Evolutionary conservation across 2,329 filamentous ascomycete genomes (phyloP), one percentile per base, ranked within the genome.

Genomic region (Mycosphaerella sp.): DNA sequence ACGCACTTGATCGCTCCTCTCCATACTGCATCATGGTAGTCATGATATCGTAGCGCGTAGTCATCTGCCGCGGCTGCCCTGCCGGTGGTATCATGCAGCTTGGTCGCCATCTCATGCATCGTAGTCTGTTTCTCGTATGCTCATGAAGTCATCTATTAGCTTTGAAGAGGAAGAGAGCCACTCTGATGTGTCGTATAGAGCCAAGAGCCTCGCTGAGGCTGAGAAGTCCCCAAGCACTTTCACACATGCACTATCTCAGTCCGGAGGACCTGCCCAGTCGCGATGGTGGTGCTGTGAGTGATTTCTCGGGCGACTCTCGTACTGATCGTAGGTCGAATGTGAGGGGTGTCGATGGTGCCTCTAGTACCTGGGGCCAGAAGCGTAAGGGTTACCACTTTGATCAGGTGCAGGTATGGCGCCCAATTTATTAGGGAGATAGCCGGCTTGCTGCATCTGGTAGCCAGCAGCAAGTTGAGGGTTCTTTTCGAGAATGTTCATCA

Each of bases 381-480:
- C 63, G 54, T 67, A 67, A 4, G 65, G 65, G 50, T 67, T 67
- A 35, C 65, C 65, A 47, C 64, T 66, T 39, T 62, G 54, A 45
- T 67, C 65, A n/a, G 55, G 49, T 36, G 56, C 50, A 45, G 60
- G 58, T 13, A 50, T 43, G 18, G 41, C 37, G 21, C 36, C 39
- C 25, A 44, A 30, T 16, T 37, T 41, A 18, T 44, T 39, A 7
- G 49, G 46, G 5, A 44, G 42, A 27, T 57, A 44, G 37, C 57
- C 57, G 34, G 56, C 55, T 32, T 61, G 56, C 34, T 59, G 54
- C 51, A 63, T 55, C 18, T 55, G 46, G 28, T 60, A 58, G n/a
- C 56, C 59, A 50, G 63, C 56, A 2, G 60, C 60, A 14, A 59
- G 30, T 53, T 62, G 59, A 27, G 64, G 64, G 44, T 66, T 62